phyloP scores from a whole-genome alignment of 192 early-diverging fungal species.

The Coemansia sp. region DNA sequence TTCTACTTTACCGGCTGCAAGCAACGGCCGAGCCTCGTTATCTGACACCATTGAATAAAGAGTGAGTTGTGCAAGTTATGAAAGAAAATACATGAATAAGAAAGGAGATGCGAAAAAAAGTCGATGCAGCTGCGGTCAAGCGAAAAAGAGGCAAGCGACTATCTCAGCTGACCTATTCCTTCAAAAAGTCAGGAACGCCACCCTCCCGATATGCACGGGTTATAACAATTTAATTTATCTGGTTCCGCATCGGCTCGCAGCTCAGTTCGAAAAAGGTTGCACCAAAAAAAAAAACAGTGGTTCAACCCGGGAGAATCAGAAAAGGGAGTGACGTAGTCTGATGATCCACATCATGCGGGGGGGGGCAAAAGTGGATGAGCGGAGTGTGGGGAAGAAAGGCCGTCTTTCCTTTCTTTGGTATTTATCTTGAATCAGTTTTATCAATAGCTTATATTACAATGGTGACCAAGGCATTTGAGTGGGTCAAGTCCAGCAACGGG shows the following conservation, averaged over 20 bases:
- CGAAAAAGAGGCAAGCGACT: background rate
- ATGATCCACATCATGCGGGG: background rate
- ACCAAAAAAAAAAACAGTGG: too few relatives aligned
- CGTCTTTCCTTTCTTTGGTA: background rate
- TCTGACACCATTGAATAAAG: background rate
- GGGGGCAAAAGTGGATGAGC: background rate
- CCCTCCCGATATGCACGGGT: background rate
- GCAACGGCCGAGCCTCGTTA: background rate
- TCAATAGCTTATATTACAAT: background rate
- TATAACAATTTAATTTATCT: background rate
- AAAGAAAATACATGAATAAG: background rate
- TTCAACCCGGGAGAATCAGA: background rate
- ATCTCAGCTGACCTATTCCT: background rate
- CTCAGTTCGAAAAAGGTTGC: too few relatives aligned
- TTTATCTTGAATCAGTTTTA: background rate
- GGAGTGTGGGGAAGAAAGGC: background rate
- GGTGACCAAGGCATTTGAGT: conserved; percentile 16
- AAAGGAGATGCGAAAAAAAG: background rate
- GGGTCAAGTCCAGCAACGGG: conserved; percentile 31
- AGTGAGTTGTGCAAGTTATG: background rate
- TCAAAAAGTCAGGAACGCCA: conserved; percentile 1
- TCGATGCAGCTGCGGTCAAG: background rate
- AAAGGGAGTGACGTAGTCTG: background rate
- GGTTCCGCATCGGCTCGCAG: background rate
- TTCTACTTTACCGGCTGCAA: background rate